phyloP scores from a whole-genome alignment of 768 basidiomycete genomes.

The Pleurotus tuoliensis region DNA sequence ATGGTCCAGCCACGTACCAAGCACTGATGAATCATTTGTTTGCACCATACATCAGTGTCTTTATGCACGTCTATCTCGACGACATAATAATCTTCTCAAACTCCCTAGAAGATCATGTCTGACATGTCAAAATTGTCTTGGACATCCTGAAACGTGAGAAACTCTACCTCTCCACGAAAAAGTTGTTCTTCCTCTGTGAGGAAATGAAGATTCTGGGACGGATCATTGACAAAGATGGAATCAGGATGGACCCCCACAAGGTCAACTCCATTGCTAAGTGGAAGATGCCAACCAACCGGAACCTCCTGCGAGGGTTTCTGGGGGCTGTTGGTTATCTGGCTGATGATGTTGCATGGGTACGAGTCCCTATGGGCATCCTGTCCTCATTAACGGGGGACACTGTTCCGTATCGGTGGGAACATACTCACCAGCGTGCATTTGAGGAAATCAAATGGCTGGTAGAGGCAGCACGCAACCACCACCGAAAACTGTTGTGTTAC shows the following conservation, averaged over 20 bases:
- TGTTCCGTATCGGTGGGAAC: slow-evolving; percentile 10
- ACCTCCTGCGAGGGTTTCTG: no score
- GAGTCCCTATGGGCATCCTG: slow-evolving; percentile 5
- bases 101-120: no score
- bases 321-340: no score
- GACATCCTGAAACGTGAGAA: slow-evolving; percentile 16
- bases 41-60: no score
- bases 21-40: no score
- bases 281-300: neutral
- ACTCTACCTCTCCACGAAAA: slow-evolving; percentile 25
- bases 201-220: slow-evolving; percentile 16
- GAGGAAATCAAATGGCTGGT: slow-evolving; percentile 20
- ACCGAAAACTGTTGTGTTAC: slow-evolving; percentile 12
- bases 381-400: slow-evolving; percentile 8
- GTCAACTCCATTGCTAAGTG: slow-evolving; percentile 22
- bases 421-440: slow-evolving; percentile 17
- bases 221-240: slow-evolving; percentile 17
- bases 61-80: no score
- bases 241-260: slow-evolving; percentile 31
- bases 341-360: no score
- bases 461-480: neutral
- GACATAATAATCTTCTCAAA: no score
- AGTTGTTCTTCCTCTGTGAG: slow-evolving; percentile 15
- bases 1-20: no score
- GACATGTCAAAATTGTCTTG: slow-evolving; percentile 23